Evolutionary conservation across 164 flowering plant species (phyloP), one percentile per base, ranked within the genome.

Genomic region (Magnolia kwangsiensis): DNA sequence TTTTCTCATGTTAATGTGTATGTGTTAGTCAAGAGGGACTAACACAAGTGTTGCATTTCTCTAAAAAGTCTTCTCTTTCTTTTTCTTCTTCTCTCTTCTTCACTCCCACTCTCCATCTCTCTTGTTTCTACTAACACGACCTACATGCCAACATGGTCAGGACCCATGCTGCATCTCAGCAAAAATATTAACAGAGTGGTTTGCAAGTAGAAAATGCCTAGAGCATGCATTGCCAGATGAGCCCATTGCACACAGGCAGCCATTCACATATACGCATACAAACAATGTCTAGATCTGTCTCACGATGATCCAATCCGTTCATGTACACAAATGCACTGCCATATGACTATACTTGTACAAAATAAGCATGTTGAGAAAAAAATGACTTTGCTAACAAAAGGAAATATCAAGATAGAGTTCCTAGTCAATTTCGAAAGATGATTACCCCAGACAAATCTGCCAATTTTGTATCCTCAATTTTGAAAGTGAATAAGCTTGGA

Each of bases 401-500:
- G 8, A 66, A 21, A 66, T 27, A 23, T 24, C 11, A 27, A 0
- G 29, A 37, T 31, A 68, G 31, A 68, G 20, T 24, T 55, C 61
- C 49, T 16, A 55, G 61, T 50, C 10, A 23, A 45, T 21, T 37
- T 61, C 16, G 20, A 64, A 74, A 63, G 58, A 77, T 76, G 75
- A 79, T 75, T 90, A 96, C 99, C 90, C 99, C 97, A 73, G 98
- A 84, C 78, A 96, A 80, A 76, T 90, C 97, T 69, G 87, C 77
- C 78, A 96, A 77, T 73, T 82, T 86, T 21, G 79, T 72, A 78
- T 93, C 98, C 61, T 82, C 86, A 78, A 91, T 85, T 86, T 93
- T 96, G 82, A 96, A 96, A 69, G 99, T 96, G 86, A 96, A 93
- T 83, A 96, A 82, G 78, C 98, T 96, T 37, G 98, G 98, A 11